Percentiles rank a stretch among this genome's conserved stretches.
These are phyloP conservation scores for Eimeria maxima DNA, from an alignment of 169 alveolate species.

Conservation along the genomic window DNA sequence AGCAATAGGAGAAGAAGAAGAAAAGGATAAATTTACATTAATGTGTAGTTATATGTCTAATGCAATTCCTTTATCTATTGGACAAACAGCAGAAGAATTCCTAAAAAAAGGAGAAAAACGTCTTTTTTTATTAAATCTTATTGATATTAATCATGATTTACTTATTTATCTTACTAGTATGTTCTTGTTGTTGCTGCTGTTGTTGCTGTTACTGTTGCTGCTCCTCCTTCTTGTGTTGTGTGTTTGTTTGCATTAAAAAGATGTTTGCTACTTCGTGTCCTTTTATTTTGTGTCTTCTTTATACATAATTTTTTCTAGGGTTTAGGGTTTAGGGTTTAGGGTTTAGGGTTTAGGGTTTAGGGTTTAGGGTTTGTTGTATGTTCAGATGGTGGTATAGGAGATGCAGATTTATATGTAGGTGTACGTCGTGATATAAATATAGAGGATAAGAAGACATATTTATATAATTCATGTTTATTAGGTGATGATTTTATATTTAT, in stretches of 20 bases:
- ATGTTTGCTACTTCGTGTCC: no score
- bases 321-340: no score
- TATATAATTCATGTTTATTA: not conserved
- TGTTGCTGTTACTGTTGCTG: slow-evolving; percentile 4
- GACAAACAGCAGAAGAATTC: not conserved
- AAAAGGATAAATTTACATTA: not conserved
- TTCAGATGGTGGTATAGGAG: slow-evolving; percentile 59
- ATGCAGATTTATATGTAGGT: slow-evolving; percentile 63
- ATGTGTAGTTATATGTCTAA: not conserved
- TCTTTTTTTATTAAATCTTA: not conserved
- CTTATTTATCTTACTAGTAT: not conserved
- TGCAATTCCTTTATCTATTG: slow-evolving; percentile 7
- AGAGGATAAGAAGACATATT: not conserved
- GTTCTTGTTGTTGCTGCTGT: slow-evolving; percentile 3
- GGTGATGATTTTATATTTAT: not conserved
- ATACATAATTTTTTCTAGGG: not conserved
- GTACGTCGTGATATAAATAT: not conserved
- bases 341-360: no score
- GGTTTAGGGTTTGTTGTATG: not conserved
- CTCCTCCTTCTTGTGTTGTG: not conserved
- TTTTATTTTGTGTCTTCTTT: no score
- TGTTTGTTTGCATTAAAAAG: not conserved
- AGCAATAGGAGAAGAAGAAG: slow-evolving; percentile 32
- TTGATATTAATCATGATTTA: not conserved
- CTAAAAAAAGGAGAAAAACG: not conserved